Conservation (phyloP, 139 green algal species). For the Chlorella sp. region DNA sequence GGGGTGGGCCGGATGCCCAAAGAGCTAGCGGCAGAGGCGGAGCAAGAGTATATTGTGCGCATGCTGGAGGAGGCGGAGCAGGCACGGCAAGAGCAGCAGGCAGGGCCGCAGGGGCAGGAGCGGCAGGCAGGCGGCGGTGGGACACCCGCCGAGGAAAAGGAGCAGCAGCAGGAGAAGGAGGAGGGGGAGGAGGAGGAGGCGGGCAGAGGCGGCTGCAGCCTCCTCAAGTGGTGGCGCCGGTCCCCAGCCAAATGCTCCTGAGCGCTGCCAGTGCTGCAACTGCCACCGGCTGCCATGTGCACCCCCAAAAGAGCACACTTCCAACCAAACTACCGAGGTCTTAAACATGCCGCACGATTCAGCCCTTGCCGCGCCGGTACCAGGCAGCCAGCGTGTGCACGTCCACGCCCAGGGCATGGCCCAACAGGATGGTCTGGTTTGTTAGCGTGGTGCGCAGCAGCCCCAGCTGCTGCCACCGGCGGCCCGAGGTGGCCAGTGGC, state of each 20-base stretch:
- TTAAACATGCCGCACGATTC: too few species aligned
- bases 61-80: conserved; percentile 14
- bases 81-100: background rate
- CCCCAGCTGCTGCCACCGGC: conserved; percentile 53
- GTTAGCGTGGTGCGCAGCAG: conserved; percentile 40
- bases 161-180: background rate
- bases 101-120: too few species aligned
- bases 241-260: too few species aligned
- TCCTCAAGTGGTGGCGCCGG: too few species aligned
- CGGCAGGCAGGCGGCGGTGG: too few species aligned
- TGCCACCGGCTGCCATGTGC: too few species aligned
- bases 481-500: conserved; percentile 44
- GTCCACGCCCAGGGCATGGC: conserved; percentile 13
- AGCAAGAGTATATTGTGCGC: background rate
- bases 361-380: background rate
- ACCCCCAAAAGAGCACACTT: too few species aligned
- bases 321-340: too few species aligned
- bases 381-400: background rate
- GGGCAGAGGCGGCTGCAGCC: too few species aligned
- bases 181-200: too few species aligned
- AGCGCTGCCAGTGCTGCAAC: too few species aligned
- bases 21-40: background rate
- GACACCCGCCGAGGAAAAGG: background rate
- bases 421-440: conserved; percentile 28
- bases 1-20: background rate